A percentile compares a stretch with the other conserved stretches of the same genome.
These are phyloP conservation scores for Bacterosira constricta DNA, from an alignment of 108 stramenopile genomes.

Conservation along the genomic window DNA sequence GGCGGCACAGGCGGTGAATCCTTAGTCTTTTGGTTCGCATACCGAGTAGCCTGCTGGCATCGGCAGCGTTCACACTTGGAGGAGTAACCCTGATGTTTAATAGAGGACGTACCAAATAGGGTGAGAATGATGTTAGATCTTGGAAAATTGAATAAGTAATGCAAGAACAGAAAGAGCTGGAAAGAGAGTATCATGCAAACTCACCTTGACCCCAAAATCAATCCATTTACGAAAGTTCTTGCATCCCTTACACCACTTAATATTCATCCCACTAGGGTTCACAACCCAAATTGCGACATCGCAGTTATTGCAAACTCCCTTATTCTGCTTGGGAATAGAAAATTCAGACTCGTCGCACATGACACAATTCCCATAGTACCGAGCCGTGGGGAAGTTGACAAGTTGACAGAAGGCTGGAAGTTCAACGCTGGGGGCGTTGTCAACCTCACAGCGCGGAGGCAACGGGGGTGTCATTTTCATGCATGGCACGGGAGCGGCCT, in stretches of 20 bases:
- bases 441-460: conserved; percentile 30
- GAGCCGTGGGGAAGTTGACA: conserved; percentile 45
- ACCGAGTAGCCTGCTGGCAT: conserved; percentile 31
- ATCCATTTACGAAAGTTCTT: conserved; percentile 52
- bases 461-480: conserved; percentile 41
- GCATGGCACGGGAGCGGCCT: conserved; percentile 21
- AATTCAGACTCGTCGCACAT: conserved; percentile 47
- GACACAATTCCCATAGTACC: conserved; percentile 43
- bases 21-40: conserved; percentile 23
- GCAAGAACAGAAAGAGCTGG: background rate
- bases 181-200: conserved; percentile 19
- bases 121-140: background rate
- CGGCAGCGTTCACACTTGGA: conserved; percentile 50
- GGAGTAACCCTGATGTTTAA: conserved; percentile 39
- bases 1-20: no score
- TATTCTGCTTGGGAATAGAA: conserved; percentile 46
- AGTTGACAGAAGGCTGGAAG: conserved; percentile 34
- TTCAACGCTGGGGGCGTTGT: conserved; percentile 15
- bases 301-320: conserved; percentile 48
- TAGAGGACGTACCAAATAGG: no score
- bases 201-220: conserved; percentile 49
- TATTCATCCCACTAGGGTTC: conserved; percentile 33
- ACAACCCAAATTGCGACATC: conserved; percentile 45
- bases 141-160: background rate
- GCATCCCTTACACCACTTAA: conserved; percentile 56